Base-by-base conservation (phyloP, 805 yeast genomes). In the Yamadazyma paraphyllophila region DNA sequence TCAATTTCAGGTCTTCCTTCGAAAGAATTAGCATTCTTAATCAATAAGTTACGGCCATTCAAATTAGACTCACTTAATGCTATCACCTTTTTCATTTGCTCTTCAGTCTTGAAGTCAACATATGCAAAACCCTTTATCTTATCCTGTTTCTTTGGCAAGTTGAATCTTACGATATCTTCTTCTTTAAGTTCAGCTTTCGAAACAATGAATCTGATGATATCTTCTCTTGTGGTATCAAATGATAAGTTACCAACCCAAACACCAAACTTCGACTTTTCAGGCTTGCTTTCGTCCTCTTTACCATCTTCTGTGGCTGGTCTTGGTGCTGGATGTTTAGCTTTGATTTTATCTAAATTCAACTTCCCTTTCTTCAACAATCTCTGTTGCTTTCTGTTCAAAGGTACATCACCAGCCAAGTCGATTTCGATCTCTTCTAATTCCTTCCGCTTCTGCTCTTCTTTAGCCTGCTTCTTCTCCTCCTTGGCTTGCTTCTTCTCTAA, bases 171-270 rank as follows among this genome's bases (percentile, higher is more conserved):
- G 43, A 94, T 82, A 51, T 85, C 88, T 1, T 65, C 67, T 13
- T 65, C 62, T 31, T 55, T 51, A 8, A 62, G 56, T 12, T 67
- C 58, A 0, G 92, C 78, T 59, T 84, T 87, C 8, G 78, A 75
- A 1, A 75, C 67, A 7, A 94, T 65, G 52, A 85, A 89, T 44
- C 82, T 74, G 11, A 70, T 69, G 29, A 94, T 59, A 51, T 90
- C 95, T 30, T 85, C 92, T 55, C 77, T 81, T 0, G 83, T 74
- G 4, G 97, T 88, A 43, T 88, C 94, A 58, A 85, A 94, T 0
- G 96, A 76, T 51, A 94, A 67, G 62, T 94, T 94, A 36, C 99
- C 99, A 39, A 94, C 79, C 99, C 99, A 94, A 30, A 90, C 94
- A 37, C 95, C 95, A 56, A 68, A 78, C 44, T 76, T 79, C 4